Evolutionary conservation across 257 asterid genomes (phyloP), one percentile per base, ranked within the genome.

Genomic region (Knoxia roxburghii): DNA sequence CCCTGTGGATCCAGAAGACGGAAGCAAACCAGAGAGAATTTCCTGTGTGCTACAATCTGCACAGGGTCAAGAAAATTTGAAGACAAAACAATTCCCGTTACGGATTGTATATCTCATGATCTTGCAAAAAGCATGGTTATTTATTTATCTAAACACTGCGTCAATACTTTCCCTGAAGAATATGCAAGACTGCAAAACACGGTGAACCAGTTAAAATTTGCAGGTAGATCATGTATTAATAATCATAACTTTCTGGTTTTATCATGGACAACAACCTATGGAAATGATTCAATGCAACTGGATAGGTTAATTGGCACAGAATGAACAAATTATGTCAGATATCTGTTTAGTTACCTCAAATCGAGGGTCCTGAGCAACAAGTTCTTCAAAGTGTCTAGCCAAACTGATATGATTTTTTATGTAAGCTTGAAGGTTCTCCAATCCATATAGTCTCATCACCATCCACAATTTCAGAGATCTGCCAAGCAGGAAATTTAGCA

Each of bases 391-490:
- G 39, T 61, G 82, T 64, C 61, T 75, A 41, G 97, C 97, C 79
- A 93, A 68, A 73, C 80, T 87, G 72, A 88, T 53, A 71, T 90
- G 99, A 72, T 79, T 90, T 81, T 95, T 82, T 73, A 93, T 85
- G 89, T 93, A 93, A 27, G 85, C 85, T 77, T 82, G 96, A 82
- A 93, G 77, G 68, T 88, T 88, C 61, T 90, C 97, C 83, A 90
- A 39, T 69, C 99, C 99, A 61, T 93, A 93, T 43, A 93, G 89
- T 83, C 97, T 81, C 68, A 93, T 76, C 64, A 93, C 99, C 95
- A 93, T 85, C 97, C 97, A 93, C 52, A 93, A 79, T 79, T 93
- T 93, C 79, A 93, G 83, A 68, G 99, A 90, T 78, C 97, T 93
- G 86, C 77, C 51, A 48, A 43, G 76, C 37, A 70, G 20, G 20